Percentiles rank a stretch among this genome's conserved stretches.
Conservation (phyloP, 192 early-diverging fungal species). For the Coemansia sp. region DNA sequence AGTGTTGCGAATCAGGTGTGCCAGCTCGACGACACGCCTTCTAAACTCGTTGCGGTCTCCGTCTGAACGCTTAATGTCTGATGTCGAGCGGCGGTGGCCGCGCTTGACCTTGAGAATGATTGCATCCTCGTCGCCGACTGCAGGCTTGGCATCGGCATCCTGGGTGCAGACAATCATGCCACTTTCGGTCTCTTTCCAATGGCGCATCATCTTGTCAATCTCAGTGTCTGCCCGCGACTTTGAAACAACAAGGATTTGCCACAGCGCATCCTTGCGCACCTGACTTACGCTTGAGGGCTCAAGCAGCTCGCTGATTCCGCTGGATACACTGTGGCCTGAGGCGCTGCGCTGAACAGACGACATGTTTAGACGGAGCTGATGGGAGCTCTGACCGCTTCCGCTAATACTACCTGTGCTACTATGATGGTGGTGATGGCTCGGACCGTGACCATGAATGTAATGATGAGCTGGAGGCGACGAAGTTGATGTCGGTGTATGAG, state of each 20-base stretch:
- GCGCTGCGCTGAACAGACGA: conserved; percentile 48
- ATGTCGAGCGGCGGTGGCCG: conserved; percentile 45
- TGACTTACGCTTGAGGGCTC: conserved; percentile 50
- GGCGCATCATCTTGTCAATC: conserved; percentile 48
- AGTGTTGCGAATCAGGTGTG: conserved; percentile 34
- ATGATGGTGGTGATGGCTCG: conserved; percentile 4
- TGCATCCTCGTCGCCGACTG: conserved; percentile 43
- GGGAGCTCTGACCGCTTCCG: conserved; percentile 13
- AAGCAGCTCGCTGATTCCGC: conserved; percentile 51
- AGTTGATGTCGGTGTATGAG: conserved; percentile 41
- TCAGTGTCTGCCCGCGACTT: conserved; percentile 51
- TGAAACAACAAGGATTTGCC: conserved; percentile 51
- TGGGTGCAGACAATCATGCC: conserved; percentile 36
- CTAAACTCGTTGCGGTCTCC: conserved; percentile 48
- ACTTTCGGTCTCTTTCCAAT: conserved; percentile 42
- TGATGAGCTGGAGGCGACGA: conserved; percentile 34
- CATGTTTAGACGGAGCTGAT: conserved; percentile 37
- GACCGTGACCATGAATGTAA: conserved; percentile 10
- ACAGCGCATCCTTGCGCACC: conserved; percentile 49
- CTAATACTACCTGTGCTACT: conserved; percentile 1
- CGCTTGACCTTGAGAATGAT: conserved; percentile 54
- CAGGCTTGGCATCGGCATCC: conserved; percentile 35
- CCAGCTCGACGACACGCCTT: conserved; percentile 44
- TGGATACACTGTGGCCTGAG: conserved; percentile 47
- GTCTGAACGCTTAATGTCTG: conserved; percentile 42